Base-by-base conservation (phyloP, 1,284 basidiomycete species). In the Erythrobasidium hasegawianum region DNA sequence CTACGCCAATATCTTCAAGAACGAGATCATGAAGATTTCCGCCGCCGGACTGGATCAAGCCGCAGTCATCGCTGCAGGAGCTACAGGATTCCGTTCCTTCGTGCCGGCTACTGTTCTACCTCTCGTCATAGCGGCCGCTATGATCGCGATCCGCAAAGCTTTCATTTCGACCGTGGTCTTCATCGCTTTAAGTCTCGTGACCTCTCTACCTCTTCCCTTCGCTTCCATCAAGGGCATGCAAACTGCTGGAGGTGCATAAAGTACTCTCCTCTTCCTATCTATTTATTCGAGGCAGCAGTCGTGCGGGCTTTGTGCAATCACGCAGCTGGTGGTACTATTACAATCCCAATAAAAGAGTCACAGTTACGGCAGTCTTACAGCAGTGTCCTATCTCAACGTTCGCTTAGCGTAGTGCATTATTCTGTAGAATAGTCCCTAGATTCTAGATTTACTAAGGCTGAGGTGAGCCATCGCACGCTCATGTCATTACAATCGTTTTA, bases 1-100 rank as follows among this genome's bases (percentile, higher is more conserved):
- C 50, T 53, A 53, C 50, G 50, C 50, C 18, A 53, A 53, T 16
- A 8, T 16, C 14, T 53, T 53, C 50, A 53, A 53, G 50, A 20
- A 53, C 18, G 50, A 20, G 16, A 29, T 53, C 50, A n/a, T 53
- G 20, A 16, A 16, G 18, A 20, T 53, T 16, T 7, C 18, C 26
- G 18, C 50, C 16, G 18, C 50, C 16, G 50, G 50, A 3, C 18
- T 29, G 16, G 26, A 53, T 26, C 20, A 24, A 22, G 50, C 3
- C 3, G 16, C 26, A 5, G 20, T 53, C 18, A 53, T 53, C 26
- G 50, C 50, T 16, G 50, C n/a, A 8, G 50, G 50, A 16, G 16
- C 26, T 16, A 53, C 50, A 26, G 50, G 20, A 8, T 53, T 22
- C 20, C 3, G 50, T 4, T n/a, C n/a, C 20, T 27, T 53, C 16